Evolutionary conservation across 192 early-diverging fungal genomes (phyloP), one percentile per base, ranked within the genome.

Genomic region (Coemansia sp.): DNA sequence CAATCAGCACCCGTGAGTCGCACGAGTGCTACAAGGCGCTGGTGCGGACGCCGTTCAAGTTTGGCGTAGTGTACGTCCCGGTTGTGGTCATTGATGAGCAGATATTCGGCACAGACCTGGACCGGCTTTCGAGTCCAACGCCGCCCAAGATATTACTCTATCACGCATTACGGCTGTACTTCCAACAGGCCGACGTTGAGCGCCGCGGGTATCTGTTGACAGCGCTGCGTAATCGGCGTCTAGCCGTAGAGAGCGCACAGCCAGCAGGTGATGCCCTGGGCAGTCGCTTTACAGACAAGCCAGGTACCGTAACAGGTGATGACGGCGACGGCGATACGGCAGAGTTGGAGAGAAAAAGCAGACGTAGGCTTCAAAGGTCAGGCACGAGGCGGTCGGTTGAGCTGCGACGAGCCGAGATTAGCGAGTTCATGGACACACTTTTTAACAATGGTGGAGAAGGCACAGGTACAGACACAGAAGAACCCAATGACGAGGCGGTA

Each of bases 1-100:
- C 76, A 14, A 75, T 72, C 55, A 76, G 66, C 62, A 75, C 67
- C 22, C 66, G 66, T 52, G 73, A 71, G 62, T 76, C 66, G n/a
- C 72, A 74, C 57, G 72, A 70, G 66, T 76, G 69, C 68, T 81
- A 67, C 61, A 71, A 69, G 71, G 73, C 66, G 13, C 69, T 71
- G 55, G 72, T 74, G 60, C 72, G 69, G 24, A 70, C 72, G 45
- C 69, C 66, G 17, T 69, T 78, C 69, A 71, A 72, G 43, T 78
- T 78, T 25, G 69, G 69, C 51, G 66, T 78, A 1, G 76, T 78
- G 14, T 72, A 69, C 23, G 70, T 78, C 52, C 76, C 76, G 1
- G 66, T 66, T 9, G 71, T 71, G 59, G 70, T 78, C 25, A 71
- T 72, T 12, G 59, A 72, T 33, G 69, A 72, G 69, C 66, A 66